Conservation (phyloP, 2,329 filamentous ascomycete genomes). For the Neonectria magnoliae region DNA sequence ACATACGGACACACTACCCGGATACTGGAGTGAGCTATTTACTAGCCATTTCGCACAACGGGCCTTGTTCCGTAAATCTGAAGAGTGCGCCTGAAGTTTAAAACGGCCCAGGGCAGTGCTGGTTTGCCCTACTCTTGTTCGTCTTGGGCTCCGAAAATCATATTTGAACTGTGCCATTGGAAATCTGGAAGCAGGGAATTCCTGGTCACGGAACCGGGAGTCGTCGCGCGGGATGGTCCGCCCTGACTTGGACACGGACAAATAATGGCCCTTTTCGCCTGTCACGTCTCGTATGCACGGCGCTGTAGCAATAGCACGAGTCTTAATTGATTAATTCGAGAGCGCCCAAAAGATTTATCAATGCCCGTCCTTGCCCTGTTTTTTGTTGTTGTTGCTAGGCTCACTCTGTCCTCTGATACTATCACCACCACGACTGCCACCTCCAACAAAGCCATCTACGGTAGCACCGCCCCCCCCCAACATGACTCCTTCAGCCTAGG, state of each 20-base stretch:
- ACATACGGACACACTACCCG: background rate
- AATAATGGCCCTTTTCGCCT: background rate
- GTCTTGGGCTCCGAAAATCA: background rate
- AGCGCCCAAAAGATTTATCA: background rate
- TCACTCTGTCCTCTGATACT: background rate
- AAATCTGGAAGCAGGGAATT: background rate
- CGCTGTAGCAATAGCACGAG: background rate
- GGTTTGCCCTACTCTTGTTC: background rate
- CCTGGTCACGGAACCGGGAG: constrained; percentile 12
- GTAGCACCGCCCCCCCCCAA: background rate
- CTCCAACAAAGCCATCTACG: background rate
- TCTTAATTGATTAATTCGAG: background rate
- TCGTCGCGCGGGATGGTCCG: constrained; percentile 4
- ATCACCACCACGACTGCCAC: background rate
- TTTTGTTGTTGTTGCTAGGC: background rate
- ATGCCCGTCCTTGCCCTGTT: background rate
- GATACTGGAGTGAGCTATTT: background rate
- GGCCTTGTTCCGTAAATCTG: background rate
- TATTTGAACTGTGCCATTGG: background rate
- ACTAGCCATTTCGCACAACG: background rate
- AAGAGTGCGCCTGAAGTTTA: background rate
- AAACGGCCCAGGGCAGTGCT: background rate
- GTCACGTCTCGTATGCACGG: background rate
- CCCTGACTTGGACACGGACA: background rate
- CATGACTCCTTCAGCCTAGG: background rate